These are phyloP conservation scores for Phanerochaete carnosa DNA, from an alignment of 768 basidiomycete genomes.

Conservation along the genomic window DNA sequence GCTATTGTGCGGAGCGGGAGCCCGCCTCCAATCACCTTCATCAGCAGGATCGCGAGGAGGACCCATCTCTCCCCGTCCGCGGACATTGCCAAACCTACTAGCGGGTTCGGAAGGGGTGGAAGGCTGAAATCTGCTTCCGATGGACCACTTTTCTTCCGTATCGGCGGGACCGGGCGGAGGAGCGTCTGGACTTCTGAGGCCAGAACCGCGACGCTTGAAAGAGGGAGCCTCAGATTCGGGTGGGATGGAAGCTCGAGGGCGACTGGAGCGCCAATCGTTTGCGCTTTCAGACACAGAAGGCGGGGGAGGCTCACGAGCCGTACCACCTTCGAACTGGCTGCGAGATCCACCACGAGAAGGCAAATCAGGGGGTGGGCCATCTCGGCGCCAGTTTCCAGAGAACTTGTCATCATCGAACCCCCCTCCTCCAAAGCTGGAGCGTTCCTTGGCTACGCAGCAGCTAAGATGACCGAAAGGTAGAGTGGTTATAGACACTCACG, in stretches of 20 bases:
- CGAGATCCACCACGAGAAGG: slow-evolving; percentile 62
- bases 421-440: slow-evolving; percentile 47
- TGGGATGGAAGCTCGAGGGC: slow-evolving; percentile 33
- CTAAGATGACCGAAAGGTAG: slow-evolving; percentile 11
- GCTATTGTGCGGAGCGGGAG: slow-evolving; percentile 44
- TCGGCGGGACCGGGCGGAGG: slow-evolving; percentile 57
- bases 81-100: slow-evolving; percentile 43
- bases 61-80: slow-evolving; percentile 51
- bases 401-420: slow-evolving; percentile 75
- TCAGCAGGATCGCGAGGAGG: slow-evolving; percentile 50
- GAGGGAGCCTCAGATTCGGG: slow-evolving; percentile 46
- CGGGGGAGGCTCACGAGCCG: slow-evolving; percentile 37
- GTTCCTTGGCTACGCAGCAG: slow-evolving; percentile 66
- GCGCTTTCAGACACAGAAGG: slow-evolving; percentile 57
- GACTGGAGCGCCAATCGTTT: slow-evolving; percentile 72
- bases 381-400: slow-evolving; percentile 80
- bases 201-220: slow-evolving; percentile 55
- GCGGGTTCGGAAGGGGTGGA: slow-evolving; percentile 37
- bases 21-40: slow-evolving; percentile 72
- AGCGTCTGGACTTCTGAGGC: slow-evolving; percentile 33
- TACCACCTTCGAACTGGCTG: slow-evolving; percentile 60
- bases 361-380: slow-evolving; percentile 76
- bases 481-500: slow-evolving; percentile 57
- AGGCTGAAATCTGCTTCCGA: slow-evolving; percentile 72
- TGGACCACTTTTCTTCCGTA: slow-evolving; percentile 74